Evolutionary conservation across 176 grass and related monocot genomes (phyloP).

Genomic region (Guadua angustifolia): DNA sequence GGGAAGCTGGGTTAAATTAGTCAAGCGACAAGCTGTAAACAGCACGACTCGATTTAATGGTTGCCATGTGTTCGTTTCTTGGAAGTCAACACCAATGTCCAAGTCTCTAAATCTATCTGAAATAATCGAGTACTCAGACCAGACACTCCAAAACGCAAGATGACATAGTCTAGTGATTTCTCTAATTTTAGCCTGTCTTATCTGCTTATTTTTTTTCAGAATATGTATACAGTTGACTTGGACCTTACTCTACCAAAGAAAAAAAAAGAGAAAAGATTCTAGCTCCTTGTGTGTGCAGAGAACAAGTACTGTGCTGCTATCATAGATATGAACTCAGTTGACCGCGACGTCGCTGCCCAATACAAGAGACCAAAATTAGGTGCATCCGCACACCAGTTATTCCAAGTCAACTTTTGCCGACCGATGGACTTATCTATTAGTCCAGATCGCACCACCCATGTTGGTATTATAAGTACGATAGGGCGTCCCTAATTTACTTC

Average conservation of each 20-base stretch:
- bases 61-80: neutral
- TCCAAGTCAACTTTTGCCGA: no score
- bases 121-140: neutral
- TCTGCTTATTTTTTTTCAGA: neutral
- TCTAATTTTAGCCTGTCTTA: neutral
- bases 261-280: no score
- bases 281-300: no score
- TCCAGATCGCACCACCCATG: neutral
- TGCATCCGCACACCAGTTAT: neutral
- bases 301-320: neutral
- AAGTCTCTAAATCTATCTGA: neutral
- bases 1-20: neutral
- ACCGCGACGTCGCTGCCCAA: neutral
- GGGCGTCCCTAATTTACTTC: no score
- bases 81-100: neutral
- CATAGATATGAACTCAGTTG: neutral
- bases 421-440: no score
- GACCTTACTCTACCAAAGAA: no score
- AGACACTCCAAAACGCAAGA: neutral
- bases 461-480: neutral
- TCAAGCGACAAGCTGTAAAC: neutral
- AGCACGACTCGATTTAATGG: neutral
- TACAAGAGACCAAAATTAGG: neutral
- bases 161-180: neutral
- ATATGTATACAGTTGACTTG: no score